Evolutionary conservation across 495 filamentous ascomycete species (phyloP).

Genomic region (Penicillium simplicissimum): DNA sequence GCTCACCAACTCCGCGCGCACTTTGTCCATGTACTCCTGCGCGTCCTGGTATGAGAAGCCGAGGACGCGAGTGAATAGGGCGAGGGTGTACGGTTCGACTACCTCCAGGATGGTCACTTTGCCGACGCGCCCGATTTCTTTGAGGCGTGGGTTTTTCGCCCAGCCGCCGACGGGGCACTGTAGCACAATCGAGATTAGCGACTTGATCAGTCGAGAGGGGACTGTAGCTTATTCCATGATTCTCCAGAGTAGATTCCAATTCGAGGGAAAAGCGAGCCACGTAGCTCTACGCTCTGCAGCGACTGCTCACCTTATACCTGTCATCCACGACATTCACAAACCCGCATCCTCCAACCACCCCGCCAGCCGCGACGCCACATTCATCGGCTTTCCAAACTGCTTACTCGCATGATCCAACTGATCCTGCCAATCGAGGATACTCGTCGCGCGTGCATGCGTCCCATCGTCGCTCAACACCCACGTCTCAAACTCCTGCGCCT

Average conservation of each 20-base stretch:
- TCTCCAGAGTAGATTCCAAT: background rate
- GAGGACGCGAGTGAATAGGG: slow-evolving; percentile 55
- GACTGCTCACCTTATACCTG: slow-evolving; percentile 43
- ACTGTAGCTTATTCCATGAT: background rate
- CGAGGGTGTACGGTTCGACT: slow-evolving; percentile 53
- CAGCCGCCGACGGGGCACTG: slow-evolving; percentile 52
- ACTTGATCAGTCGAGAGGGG: background rate
- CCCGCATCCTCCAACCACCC: slow-evolving; percentile 31
- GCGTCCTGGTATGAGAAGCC: slow-evolving; percentile 45
- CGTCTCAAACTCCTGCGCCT: slow-evolving; percentile 55
- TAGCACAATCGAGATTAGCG: background rate
- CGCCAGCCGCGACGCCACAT: slow-evolving; percentile 29
- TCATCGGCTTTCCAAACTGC: slow-evolving; percentile 43
- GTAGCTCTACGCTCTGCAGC: no score
- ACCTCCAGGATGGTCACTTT: slow-evolving; percentile 41
- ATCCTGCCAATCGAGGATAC: slow-evolving; percentile 30
- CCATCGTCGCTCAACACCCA: slow-evolving; percentile 40
- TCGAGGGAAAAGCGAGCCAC: no score
- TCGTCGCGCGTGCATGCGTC: slow-evolving; percentile 29
- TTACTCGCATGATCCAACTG: slow-evolving; percentile 33
- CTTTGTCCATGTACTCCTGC: slow-evolving; percentile 35
- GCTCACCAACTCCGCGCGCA: slow-evolving; percentile 36
- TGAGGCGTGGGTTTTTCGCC: slow-evolving; percentile 50
- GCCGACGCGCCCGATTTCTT: slow-evolving; percentile 49
- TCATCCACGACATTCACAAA: slow-evolving; percentile 41